Base-by-base conservation (phyloP, 1,284 basidiomycete species). In the Golubevia pallescens region DNA sequence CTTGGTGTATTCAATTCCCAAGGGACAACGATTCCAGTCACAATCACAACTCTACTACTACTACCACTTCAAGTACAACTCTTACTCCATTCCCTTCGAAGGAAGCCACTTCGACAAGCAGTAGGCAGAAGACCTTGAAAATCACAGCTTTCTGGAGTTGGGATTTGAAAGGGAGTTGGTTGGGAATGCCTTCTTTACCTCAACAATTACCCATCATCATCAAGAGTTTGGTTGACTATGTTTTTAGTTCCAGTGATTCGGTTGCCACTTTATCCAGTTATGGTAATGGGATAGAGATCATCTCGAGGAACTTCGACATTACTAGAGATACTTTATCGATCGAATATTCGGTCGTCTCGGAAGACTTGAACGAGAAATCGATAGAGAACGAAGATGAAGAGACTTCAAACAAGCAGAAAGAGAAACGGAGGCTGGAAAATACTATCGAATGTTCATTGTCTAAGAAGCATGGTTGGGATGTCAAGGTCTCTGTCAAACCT, bases 81-180 rank as follows among this genome's bases (percentile, higher is more conserved):
- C 10, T 10, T 5, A 38, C 34, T 38, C 34, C 34, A 5, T 38
- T 38, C 10, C 34, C 34, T 4, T 5, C 34, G 3, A 38, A 38
- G 10, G 34, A 38, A 38, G 3, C 10, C 3, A n/a, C n/a, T n/a
- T n/a, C n/a, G 16, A 3, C 14, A 21, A 63, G 62, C 5, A 61
- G 38, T 3, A 58, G 51, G 21, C 1, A 24, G 20, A 59, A 64
- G 6, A 63, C 64, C 28, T 67, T 84, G 57, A 67, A 71, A 52
- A 90, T 97, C 66, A 95, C 93, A 0, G 93, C 93, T 77, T 96
- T 96, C 85, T 97, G 94, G 93, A 93, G 95, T 76, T 96, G 97
- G 87, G 93, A 97, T 86, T 90, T 97, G n/a, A 92, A 92, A 69
- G 90, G 93, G 0, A 87, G 93, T 13, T 96, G 93, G 93, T 70